Base-by-base conservation (phyloP, 306 rosid species). In the Cucumis cinereus region DNA sequence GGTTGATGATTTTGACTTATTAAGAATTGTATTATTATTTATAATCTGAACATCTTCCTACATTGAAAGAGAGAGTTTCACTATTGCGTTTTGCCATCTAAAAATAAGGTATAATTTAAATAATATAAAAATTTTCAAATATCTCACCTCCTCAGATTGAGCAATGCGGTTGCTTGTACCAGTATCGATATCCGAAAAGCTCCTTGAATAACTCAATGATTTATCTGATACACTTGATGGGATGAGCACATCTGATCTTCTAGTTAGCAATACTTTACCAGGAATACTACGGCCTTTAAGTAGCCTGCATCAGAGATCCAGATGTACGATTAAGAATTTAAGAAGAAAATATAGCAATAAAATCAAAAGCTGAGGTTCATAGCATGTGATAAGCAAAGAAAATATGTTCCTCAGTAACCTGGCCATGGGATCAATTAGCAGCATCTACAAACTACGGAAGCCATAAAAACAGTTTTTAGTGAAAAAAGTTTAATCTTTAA, bases 211-310 rank as follows among this genome's bases (percentile, higher is more conserved):
- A 66, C 82, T 86, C 59, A 83, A 90, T 0, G 93, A 81, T 12
- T 76, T 53, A 58, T 84, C 86, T 60, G 72, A 86, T 76, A 79
- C 72, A 38, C 71, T 85, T 23, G 89, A 56, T 64, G 82, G 73
- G 74, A 84, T 88, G 7, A 52, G 68, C 14, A 87, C 80, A 10
- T 87, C 89, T 56, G 83, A 77, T 80, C 91, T 88, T 83, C 87
- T 89, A 78, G 92, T 90, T 79, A 91, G 80, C 41, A 93, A 79
- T 38, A 91, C 87, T 85, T 93, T 93, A 63, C 98, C 98, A 19
- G 98, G 98, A 74, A 93, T 91, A 74, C 89, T 86, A 54, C 97
- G 97, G 75, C 98, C 98, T 82, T 91, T 93, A 79, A 91, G 96
- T 78, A 93, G 85, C 87, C 98, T 93, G 82, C 33, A 77, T 77